Evolutionary conservation across 169 alveolate species (phyloP).

Genomic region (Blepharisma undulans): DNA sequence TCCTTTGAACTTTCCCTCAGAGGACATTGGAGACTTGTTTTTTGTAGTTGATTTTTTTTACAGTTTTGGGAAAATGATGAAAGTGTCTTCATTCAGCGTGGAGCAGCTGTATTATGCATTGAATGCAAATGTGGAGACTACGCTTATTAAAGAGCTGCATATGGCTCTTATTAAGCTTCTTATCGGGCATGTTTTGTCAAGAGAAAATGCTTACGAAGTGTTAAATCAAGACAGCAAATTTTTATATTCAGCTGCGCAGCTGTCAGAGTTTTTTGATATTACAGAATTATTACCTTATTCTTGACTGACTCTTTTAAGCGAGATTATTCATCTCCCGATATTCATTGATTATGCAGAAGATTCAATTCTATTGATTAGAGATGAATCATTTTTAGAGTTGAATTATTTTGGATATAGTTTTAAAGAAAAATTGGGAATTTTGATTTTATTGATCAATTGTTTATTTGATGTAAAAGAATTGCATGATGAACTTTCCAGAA

Average conservation of each 20-base stretch:
- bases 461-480: conserved; percentile 41
- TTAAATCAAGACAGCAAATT: background rate
- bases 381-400: background rate
- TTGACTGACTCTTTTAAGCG: background rate
- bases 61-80: background rate
- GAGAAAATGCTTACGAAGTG: background rate
- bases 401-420: background rate
- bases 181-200: background rate
- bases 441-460: conserved; percentile 36
- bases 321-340: background rate
- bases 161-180: conserved; percentile 1
- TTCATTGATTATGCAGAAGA: conserved; percentile 10
- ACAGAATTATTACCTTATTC: conserved; percentile 11
- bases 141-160: background rate
- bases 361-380: background rate
- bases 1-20: background rate
- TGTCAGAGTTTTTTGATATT: background rate
- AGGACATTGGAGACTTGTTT: background rate
- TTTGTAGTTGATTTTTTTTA: conserved; percentile 11
- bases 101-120: background rate
- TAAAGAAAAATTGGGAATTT: background rate
- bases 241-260: background rate
- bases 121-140: background rate
- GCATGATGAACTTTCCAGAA: conserved; percentile 36
- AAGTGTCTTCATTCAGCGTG: background rate